phyloP scores from a whole-genome alignment of 176 grass and related monocot species.

The Aegilops sharonensis region DNA sequence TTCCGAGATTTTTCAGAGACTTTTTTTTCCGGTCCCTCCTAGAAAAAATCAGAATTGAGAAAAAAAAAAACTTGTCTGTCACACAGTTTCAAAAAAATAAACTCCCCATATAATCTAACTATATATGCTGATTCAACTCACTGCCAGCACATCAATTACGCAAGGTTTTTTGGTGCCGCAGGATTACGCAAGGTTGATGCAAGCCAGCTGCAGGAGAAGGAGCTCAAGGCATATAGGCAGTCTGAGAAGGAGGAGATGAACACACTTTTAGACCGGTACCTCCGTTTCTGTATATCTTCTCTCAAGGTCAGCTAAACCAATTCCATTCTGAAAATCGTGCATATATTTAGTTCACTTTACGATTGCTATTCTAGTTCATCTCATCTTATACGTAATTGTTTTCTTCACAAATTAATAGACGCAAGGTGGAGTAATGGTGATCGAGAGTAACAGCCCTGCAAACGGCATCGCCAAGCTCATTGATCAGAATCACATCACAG shows the following conservation, averaged over 20 bases:
- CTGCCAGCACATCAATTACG: too few relatives aligned
- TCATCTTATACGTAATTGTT: conserved; percentile 2
- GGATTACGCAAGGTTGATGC: conserved; percentile 42
- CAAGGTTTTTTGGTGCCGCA: background rate
- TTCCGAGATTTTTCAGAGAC: too few relatives aligned
- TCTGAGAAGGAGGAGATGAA: conserved; percentile 54
- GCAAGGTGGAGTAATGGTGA: conserved; percentile 39
- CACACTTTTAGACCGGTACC: conserved; percentile 36
- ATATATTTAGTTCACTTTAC: too few relatives aligned
- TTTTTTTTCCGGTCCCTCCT: too few relatives aligned
- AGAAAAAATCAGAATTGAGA: too few relatives aligned
- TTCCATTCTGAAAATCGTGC: background rate
- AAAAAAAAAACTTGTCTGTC: too few relatives aligned
- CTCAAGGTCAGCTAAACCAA: conserved; percentile 12
- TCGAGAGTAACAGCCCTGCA: conserved; percentile 55
- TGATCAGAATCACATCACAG: conserved; percentile 43
- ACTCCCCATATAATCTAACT: too few relatives aligned
- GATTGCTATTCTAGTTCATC: background rate
- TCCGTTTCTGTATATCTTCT: conserved; percentile 16
- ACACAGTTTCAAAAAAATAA: too few relatives aligned
- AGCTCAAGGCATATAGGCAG: conserved; percentile 44
- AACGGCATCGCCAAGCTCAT: conserved; percentile 60
- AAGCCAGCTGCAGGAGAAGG: conserved; percentile 47
- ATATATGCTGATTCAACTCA: too few relatives aligned
- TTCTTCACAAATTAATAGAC: conserved; percentile 24